phyloP scores from a whole-genome alignment of 192 early-diverging fungal genomes.

The Allomyces macrogynus region DNA sequence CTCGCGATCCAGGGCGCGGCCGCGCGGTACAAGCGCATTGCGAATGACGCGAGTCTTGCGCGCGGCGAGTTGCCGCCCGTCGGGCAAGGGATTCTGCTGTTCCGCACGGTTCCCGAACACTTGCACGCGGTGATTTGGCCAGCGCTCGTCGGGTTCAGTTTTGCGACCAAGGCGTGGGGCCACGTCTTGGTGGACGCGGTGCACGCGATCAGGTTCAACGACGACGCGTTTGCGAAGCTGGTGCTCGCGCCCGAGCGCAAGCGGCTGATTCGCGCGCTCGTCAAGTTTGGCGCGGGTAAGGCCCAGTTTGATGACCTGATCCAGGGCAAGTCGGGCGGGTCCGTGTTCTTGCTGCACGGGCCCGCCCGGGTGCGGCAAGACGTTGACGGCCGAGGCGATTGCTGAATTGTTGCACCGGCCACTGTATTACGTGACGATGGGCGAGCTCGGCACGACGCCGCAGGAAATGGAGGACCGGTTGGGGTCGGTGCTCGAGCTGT shows the following conservation, averaged over 20 bases:
- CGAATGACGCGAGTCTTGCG: slow-evolving; percentile 5
- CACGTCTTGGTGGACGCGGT: slow-evolving; percentile 23
- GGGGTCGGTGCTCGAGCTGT: slow-evolving; percentile 25
- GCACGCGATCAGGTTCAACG: slow-evolving; percentile 20
- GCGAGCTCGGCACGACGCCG: slow-evolving; percentile 30
- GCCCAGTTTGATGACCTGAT: slow-evolving; percentile 17
- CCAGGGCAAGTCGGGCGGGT: slow-evolving; percentile 27
- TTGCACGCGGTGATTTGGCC: slow-evolving; percentile 12
- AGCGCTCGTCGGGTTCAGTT: slow-evolving; percentile 31
- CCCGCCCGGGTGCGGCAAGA: slow-evolving; percentile 34
- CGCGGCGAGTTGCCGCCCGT: background rate
- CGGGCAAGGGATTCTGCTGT: background rate
- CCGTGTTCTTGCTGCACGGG: slow-evolving; percentile 32
- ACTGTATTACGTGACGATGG: slow-evolving; percentile 36
- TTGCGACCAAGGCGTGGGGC: slow-evolving; percentile 30
- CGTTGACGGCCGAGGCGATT: slow-evolving; percentile 38
- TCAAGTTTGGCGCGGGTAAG: slow-evolving; percentile 17
- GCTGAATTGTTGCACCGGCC: slow-evolving; percentile 28
- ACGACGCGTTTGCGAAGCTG: slow-evolving; percentile 27
- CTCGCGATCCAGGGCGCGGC: slow-evolving; percentile 16
- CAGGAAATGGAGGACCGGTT: slow-evolving; percentile 29
- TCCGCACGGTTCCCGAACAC: background rate
- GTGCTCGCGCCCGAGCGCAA: slow-evolving; percentile 22
- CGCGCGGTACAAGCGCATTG: slow-evolving; percentile 14
- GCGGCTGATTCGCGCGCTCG: slow-evolving; percentile 24